These are phyloP conservation scores for Schizophyllum amplum DNA, from an alignment of 1,284 basidiomycete species.

Conservation along the genomic window DNA sequence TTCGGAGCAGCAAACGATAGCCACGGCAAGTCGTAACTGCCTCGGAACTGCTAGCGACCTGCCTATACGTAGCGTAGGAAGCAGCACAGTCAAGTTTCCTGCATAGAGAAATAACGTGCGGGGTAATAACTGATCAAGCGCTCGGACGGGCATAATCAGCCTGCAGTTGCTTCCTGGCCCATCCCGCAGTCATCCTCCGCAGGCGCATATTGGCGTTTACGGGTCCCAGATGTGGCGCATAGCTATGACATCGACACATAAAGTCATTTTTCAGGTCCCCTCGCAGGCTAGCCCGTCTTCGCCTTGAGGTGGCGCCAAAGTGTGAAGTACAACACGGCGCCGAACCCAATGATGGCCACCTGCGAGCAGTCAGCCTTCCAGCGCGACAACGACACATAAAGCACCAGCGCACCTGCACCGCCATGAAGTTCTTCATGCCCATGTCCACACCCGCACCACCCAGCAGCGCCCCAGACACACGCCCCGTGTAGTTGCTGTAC, in stretches of 20 bases:
- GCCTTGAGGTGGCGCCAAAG: constrained; percentile 61
- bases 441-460: constrained; percentile 58
- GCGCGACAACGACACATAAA: background rate
- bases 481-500: constrained; percentile 58
- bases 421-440: constrained; percentile 56
- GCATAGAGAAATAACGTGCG: too few relatives aligned
- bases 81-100: too few relatives aligned
- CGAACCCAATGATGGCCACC: constrained; percentile 51
- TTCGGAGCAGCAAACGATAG: too few relatives aligned
- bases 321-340: constrained; percentile 40
- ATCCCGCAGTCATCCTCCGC: too few relatives aligned
- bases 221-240: too few relatives aligned
- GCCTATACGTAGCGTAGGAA: too few relatives aligned
- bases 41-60: too few relatives aligned
- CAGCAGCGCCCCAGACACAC: constrained; percentile 58
- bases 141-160: too few relatives aligned
- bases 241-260: background rate
- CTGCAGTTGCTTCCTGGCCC: too few relatives aligned
- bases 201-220: too few relatives aligned
- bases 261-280: background rate
- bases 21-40: too few relatives aligned
- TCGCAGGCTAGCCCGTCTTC: constrained; percentile 42
- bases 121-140: too few relatives aligned
- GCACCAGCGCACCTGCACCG: constrained; percentile 31
- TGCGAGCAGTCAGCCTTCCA: background rate